Conservation (phyloP, 352 stramenopile species). For the Phytophthora europaea region DNA sequence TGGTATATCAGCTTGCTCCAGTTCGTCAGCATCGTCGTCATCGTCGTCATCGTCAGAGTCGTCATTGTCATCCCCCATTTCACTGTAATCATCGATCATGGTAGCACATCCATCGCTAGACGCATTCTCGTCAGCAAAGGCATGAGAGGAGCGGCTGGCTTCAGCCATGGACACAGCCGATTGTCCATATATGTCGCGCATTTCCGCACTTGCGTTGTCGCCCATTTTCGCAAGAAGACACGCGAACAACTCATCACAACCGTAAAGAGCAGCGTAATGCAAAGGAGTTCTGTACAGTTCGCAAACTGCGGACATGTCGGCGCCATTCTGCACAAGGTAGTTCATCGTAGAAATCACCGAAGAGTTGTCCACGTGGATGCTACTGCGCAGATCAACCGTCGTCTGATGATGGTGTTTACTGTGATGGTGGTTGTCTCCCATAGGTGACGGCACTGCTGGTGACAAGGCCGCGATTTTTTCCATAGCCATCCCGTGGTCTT, state of each 20-base stretch:
- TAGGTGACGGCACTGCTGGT: constrained; percentile 26
- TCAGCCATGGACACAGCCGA: constrained; percentile 60
- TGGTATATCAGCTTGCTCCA: constrained; percentile 56
- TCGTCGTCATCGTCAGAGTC: constrained; percentile 48
- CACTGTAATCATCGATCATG: constrained; percentile 29
- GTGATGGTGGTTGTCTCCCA: constrained; percentile 16
- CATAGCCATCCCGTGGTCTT: constrained; percentile 54
- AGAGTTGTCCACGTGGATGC: constrained; percentile 57
- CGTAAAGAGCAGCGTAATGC: constrained; percentile 80
- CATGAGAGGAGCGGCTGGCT: constrained; percentile 43
- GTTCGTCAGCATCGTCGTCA: constrained; percentile 53
- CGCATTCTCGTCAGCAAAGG: constrained; percentile 23
- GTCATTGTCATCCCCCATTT: constrained; percentile 50
- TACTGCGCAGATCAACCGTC: constrained; percentile 53
- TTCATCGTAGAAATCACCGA: constrained; percentile 78
- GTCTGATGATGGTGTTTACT: constrained; percentile 28
- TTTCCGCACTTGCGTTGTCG: constrained; percentile 46
- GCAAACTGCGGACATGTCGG: constrained; percentile 71
- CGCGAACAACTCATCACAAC: constrained; percentile 64
- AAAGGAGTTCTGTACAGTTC: constrained; percentile 76
- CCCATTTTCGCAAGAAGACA: constrained; percentile 66
- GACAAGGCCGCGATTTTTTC: constrained; percentile 41
- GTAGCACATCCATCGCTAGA: constrained; percentile 30
- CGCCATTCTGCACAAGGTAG: constrained; percentile 73
- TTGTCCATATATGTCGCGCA: constrained; percentile 79